These are phyloP conservation scores for Erythrobasidium yunnanense DNA, from an alignment of 768 basidiomycete species.

Conservation along the genomic window DNA sequence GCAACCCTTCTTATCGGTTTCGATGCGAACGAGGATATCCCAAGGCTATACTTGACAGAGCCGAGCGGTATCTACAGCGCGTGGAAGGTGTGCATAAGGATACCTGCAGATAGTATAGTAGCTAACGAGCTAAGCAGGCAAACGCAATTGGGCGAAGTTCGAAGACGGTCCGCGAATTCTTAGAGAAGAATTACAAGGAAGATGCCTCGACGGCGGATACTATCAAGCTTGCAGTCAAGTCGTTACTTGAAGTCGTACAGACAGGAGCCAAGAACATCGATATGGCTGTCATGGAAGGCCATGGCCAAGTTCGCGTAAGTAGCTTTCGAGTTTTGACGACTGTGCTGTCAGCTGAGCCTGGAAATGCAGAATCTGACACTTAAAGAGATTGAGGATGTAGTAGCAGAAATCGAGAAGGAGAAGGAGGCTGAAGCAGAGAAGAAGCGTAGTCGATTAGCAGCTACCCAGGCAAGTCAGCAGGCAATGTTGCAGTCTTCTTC, in stretches of 20 bases:
- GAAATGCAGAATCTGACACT: slow-evolving; percentile 64
- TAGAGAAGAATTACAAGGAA: slow-evolving; percentile 95
- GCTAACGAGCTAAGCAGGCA: slow-evolving; percentile 49
- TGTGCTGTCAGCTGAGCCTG: background rate
- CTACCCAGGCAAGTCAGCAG: slow-evolving; percentile 80
- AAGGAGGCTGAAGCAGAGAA: slow-evolving; percentile 96
- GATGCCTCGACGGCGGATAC: slow-evolving; percentile 76
- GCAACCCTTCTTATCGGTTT: slow-evolving; percentile 94
- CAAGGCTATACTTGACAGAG: slow-evolving; percentile 90
- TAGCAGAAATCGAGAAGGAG: slow-evolving; percentile 85
- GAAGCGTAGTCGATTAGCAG: slow-evolving; percentile 78
- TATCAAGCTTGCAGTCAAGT: slow-evolving; percentile 90
- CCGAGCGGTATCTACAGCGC: slow-evolving; percentile 95
- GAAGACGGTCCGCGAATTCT: slow-evolving; percentile 94
- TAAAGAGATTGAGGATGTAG: slow-evolving; percentile 79
- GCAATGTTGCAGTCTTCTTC: slow-evolving; percentile 51
- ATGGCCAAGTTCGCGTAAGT: slow-evolving; percentile 77
- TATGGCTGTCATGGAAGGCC: slow-evolving; percentile 92
- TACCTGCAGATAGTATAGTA: background rate
- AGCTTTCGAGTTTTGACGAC: background rate
- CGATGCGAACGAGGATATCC: slow-evolving; percentile 77
- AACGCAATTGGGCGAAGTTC: slow-evolving; percentile 96
- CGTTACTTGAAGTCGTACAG: slow-evolving; percentile 91
- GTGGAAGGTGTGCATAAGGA: slow-evolving; percentile 66
- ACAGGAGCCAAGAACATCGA: slow-evolving; percentile 99